Percentiles rank a stretch among this genome's conserved stretches.
Evolutionary conservation across 140 eudicot genomes (phyloP).

Genomic region (Ambrosia hybrid): DNA sequence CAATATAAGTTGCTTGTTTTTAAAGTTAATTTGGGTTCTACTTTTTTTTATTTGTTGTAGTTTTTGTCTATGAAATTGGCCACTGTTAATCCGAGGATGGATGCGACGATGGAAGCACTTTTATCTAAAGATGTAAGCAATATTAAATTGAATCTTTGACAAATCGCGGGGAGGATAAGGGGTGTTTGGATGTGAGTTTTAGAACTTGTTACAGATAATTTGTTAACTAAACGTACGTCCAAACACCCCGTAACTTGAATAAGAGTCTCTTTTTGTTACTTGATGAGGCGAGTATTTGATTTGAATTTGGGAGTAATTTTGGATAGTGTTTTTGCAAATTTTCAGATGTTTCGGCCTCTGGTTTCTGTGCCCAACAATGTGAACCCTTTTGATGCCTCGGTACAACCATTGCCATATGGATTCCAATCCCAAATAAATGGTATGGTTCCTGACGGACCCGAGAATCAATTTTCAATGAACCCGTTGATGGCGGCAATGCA

Average conservation of each 20-base stretch:
- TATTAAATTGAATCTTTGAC: too few relatives aligned
- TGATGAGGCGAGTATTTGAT: neutral
- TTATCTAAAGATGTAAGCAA: too few relatives aligned
- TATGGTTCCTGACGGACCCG: slow-evolving; percentile 39
- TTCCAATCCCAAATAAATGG: slow-evolving; percentile 43
- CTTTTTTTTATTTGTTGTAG: too few relatives aligned
- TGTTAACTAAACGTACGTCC: too few relatives aligned
- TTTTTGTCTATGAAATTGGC: too few relatives aligned
- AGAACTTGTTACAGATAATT: too few relatives aligned
- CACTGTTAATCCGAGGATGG: too few relatives aligned
- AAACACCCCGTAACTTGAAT: slow-evolving; percentile 25
- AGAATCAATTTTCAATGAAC: slow-evolving; percentile 36
- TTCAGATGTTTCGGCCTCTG: slow-evolving; percentile 53
- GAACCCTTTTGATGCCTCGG: slow-evolving; percentile 49
- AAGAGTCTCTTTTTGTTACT: slow-evolving; percentile 26
- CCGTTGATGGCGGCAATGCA: slow-evolving; percentile 40
- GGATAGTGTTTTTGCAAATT: neutral
- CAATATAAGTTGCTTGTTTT: too few relatives aligned
- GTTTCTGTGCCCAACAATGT: slow-evolving; percentile 41
- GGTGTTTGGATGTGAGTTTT: too few relatives aligned
- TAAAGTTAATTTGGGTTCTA: too few relatives aligned
- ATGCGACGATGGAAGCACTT: too few relatives aligned
- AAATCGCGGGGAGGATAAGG: too few relatives aligned
- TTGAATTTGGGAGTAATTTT: slow-evolving; percentile 1
- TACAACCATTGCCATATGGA: slow-evolving; percentile 38